These are phyloP conservation scores for Durusdinium trenchii DNA, from an alignment of 73 alveolate species.

Conservation along the genomic window DNA sequence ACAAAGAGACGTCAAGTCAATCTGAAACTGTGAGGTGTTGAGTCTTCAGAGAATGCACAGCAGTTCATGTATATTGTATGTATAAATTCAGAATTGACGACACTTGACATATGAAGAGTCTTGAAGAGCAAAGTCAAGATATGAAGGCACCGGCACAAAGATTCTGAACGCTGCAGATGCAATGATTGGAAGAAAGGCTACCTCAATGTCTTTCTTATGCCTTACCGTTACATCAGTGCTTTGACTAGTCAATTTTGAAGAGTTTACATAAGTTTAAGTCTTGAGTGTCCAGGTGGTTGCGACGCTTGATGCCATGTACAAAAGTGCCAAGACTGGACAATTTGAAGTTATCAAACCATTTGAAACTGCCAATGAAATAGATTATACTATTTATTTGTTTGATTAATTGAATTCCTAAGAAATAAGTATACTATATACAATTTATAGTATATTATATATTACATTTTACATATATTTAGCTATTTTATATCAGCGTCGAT, in stretches of 20 bases:
- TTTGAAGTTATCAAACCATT: not conserved
- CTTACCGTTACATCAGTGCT: not conserved
- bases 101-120: not conserved
- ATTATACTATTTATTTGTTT: too few relatives aligned
- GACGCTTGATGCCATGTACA: constrained; percentile 79
- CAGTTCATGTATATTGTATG: not conserved
- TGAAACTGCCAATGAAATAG: too few relatives aligned
- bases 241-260: not conserved
- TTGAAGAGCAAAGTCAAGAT: not conserved
- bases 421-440: too few relatives aligned
- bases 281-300: constrained; percentile 39
- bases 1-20: not conserved
- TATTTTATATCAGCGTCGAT: not conserved
- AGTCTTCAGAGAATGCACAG: not conserved
- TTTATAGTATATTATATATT: too few relatives aligned
- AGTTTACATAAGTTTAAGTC: not conserved
- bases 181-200: constrained; percentile 50
- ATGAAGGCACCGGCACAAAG: not conserved
- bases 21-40: not conserved
- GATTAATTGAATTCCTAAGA: too few relatives aligned
- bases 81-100: not conserved
- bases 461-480: too few relatives aligned
- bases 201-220: too few relatives aligned
- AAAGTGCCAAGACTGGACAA: constrained; percentile 63
- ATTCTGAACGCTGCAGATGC: constrained; percentile 77